Percentiles rank a stretch among this genome's conserved stretches.
These are phyloP conservation scores for Echinochloa phyllopogon DNA, from an alignment of 176 grass and related monocot genomes.

Conservation along the genomic window DNA sequence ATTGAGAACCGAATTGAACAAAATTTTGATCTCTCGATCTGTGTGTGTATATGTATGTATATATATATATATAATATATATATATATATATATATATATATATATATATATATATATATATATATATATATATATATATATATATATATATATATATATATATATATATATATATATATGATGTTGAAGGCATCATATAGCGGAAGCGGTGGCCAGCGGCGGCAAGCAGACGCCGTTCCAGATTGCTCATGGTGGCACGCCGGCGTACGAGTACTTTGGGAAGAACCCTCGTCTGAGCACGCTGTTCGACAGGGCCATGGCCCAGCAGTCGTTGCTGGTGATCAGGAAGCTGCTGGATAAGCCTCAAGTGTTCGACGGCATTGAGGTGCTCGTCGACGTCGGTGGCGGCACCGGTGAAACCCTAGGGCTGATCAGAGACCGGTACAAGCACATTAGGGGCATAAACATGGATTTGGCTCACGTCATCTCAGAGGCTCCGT, in stretches of 20 bases:
- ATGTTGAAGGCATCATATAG: slow-evolving; percentile 24
- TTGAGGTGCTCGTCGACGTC: slow-evolving; percentile 45
- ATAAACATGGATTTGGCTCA: slow-evolving; percentile 52
- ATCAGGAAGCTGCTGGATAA: slow-evolving; percentile 43
- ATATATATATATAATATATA: too few relatives aligned
- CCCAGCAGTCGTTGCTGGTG: slow-evolving; percentile 39
- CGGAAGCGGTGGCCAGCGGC: slow-evolving; percentile 42
- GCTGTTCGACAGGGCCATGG: slow-evolving; percentile 62
- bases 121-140: too few relatives aligned
- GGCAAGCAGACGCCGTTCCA: slow-evolving; percentile 33
- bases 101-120: too few relatives aligned
- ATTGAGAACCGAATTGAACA: too few relatives aligned
- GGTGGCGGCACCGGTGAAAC: slow-evolving; percentile 39
- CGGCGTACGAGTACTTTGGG: slow-evolving; percentile 49
- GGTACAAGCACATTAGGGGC: slow-evolving; percentile 34
- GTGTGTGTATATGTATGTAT: too few relatives aligned
- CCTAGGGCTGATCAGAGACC: slow-evolving; percentile 22
- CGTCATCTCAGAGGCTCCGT: slow-evolving; percentile 23
- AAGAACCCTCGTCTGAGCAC: slow-evolving; percentile 26
- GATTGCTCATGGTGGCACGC: slow-evolving; percentile 47
- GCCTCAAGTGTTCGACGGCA: slow-evolving; percentile 15
- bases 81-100: too few relatives aligned
- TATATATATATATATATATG: too few relatives aligned
- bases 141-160: too few relatives aligned
- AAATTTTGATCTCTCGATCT: too few relatives aligned